Evolutionary conservation across 148 eudicot species (phyloP), one percentile per base, ranked within the genome.

Genomic region (Rhododendron vialii): DNA sequence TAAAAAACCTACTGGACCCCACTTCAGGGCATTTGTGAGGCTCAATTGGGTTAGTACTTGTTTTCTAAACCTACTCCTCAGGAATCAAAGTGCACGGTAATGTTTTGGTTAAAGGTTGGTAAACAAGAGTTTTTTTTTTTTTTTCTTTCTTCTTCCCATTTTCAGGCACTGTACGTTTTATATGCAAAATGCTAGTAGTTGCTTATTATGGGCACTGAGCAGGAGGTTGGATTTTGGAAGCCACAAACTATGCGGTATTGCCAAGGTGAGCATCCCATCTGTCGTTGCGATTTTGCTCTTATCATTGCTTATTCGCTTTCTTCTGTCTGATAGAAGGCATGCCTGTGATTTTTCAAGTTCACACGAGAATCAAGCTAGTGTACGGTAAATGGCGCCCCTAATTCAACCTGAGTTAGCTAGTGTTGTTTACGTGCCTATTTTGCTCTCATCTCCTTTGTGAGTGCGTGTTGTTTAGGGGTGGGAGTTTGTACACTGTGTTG

Each of bases 231-330:
- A 75, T 88, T 82, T 28, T 51, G 80, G 73, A 67, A 83, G 83
- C 65, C 51, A 12, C 75, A 82, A 28, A 67, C n/a, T 33, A 83
- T 83, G 84, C 88, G 74, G 73, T 84, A 88, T 61, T 78, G 78
- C 80, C 80, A 71, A 28, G 90, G 90, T 88, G 67, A 83, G 86
- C 71, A 30, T 87, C 81, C 41, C 20, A 1, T 77, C 15, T 41
- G 30, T 35, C 67, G 80, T 14, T 0, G 30, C 36, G 26, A 22
- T 48, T 5, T 38, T 51, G 45, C 41, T 45, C 51, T 35, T 51
- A 24, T 86, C 38, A 28, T 85, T 26, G 30, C 63, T 80, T 80
- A 41, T 33, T 48, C 17, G 9, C 41, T 18, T 36, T 80, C 11
- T 50, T 82, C 43, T 2, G 11, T 45, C 50, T 53, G 45, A 35